phyloP scores from a whole-genome alignment of 2,329 filamentous ascomycete species.

The Trichophyton equinum region DNA sequence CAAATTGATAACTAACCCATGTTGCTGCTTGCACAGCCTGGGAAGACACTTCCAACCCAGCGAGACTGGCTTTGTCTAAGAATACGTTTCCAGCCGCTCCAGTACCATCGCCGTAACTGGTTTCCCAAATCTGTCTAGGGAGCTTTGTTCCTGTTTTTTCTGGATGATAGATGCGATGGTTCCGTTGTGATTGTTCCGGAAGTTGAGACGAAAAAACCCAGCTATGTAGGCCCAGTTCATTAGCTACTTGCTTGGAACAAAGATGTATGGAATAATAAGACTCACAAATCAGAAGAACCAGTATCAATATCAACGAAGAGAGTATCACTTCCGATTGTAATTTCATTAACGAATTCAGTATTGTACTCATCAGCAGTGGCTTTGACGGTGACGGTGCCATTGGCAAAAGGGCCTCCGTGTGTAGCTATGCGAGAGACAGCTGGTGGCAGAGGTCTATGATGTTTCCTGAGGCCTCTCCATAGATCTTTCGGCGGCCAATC shows the following conservation, averaged over 20 bases:
- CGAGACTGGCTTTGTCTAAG: slow-evolving; percentile 51
- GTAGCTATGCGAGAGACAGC: background rate
- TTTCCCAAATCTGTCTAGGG: slow-evolving; percentile 43
- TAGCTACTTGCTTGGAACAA: background rate
- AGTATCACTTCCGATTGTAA: slow-evolving; percentile 51
- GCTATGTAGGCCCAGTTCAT: slow-evolving; percentile 21
- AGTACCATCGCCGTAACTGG: slow-evolving; percentile 54
- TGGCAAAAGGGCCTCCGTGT: background rate
- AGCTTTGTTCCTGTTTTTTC: slow-evolving; percentile 36
- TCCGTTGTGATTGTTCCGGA: slow-evolving; percentile 36
- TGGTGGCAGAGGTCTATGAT: background rate
- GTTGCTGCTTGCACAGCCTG: slow-evolving; percentile 57
- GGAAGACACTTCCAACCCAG: slow-evolving; percentile 43
- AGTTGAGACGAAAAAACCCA: slow-evolving; percentile 56
- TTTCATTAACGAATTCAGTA: slow-evolving; percentile 47
- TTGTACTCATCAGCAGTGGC: slow-evolving; percentile 41
- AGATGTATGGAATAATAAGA: slow-evolving; percentile 7
- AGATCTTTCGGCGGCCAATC: background rate
- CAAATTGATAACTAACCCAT: slow-evolving; percentile 43
- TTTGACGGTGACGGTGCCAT: slow-evolving; percentile 13
- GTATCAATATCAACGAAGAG: slow-evolving; percentile 61
- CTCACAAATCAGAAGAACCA: slow-evolving; percentile 54
- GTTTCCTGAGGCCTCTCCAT: background rate
- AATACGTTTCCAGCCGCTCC: slow-evolving; percentile 53
- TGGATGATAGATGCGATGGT: slow-evolving; percentile 48